These are phyloP conservation scores for Fusarium fujikuroi DNA, from an alignment of 2,329 filamentous ascomycete genomes.

Conservation along the genomic window DNA sequence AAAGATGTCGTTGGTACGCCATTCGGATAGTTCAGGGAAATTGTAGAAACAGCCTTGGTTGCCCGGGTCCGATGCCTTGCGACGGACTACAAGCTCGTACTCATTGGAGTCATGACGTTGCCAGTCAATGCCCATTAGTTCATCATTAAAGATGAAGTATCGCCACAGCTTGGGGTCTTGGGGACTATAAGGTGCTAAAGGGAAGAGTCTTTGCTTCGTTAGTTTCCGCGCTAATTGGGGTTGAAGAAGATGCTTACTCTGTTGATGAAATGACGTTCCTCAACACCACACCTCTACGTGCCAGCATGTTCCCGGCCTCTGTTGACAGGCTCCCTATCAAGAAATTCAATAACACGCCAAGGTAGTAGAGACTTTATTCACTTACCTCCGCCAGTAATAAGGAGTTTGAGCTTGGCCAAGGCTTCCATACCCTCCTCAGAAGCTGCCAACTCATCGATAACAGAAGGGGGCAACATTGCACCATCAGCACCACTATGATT, in stretches of 20 bases:
- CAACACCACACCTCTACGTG: background rate
- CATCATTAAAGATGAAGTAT: background rate
- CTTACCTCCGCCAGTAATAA: background rate
- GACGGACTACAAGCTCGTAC: constrained; percentile 1
- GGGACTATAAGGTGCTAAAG: background rate
- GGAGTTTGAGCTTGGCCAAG: background rate
- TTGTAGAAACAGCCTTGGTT: background rate
- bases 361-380: accelerated
- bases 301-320: background rate
- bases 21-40: constrained; percentile 5
- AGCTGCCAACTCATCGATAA: background rate
- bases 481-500: background rate
- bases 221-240: accelerated
- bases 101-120: background rate
- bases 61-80: background rate
- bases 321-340: background rate
- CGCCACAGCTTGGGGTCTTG: background rate
- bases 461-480: background rate
- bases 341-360: accelerated
- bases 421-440: background rate
- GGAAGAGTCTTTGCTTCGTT: background rate
- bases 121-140: background rate
- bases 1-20: constrained; percentile 2
- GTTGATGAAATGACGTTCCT: background rate
- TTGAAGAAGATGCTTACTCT: background rate